phyloP scores from a whole-genome alignment of 2,329 filamentous ascomycete species.

The Sarocladium strictum region DNA sequence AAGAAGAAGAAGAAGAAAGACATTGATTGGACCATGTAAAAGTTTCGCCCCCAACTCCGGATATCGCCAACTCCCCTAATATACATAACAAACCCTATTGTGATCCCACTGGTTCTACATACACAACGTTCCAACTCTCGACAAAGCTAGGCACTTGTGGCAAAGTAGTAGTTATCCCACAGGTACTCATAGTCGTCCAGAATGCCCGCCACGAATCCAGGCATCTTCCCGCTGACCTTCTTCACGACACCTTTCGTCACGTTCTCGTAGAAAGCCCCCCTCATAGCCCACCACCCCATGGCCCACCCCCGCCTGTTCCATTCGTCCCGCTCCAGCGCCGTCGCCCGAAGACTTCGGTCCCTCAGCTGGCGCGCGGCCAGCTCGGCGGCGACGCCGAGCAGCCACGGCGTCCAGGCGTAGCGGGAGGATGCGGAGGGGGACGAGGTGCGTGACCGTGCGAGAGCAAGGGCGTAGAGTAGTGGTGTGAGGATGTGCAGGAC shows the following conservation, averaged over 20 bases:
- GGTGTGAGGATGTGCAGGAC: constrained; percentile 88
- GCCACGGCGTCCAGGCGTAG: constrained; percentile 74
- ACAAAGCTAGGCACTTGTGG: constrained; percentile 39
- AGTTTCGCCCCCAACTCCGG: constrained; percentile 1
- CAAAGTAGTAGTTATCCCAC: constrained; percentile 98
- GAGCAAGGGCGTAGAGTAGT: constrained; percentile 75
- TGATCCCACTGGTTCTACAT: background rate
- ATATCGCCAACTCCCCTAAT: background rate
- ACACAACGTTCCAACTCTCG: background rate
- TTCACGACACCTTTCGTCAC: constrained; percentile 71
- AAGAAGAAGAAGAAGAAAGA: too few relatives aligned
- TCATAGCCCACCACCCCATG: constrained; percentile 93
- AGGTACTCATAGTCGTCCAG: constrained; percentile 95
- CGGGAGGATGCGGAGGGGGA: constrained; percentile 28
- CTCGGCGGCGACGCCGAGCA: constrained; percentile 79
- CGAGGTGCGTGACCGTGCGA: constrained; percentile 66
- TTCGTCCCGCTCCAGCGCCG: constrained; percentile 83
- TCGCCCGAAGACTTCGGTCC: constrained; percentile 71
- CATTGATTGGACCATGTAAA: background rate
- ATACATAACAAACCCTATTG: background rate
- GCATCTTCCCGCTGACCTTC: constrained; percentile 68
- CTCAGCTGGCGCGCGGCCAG: constrained; percentile 80
- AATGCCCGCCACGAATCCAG: constrained; percentile 77
- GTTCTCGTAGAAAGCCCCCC: constrained; percentile 94
- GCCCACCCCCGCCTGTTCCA: constrained; percentile 82